A percentile compares a stretch with the other conserved stretches of the same genome.
phyloP scores from a whole-genome alignment of 2,329 filamentous ascomycete species.

The Fusarium xylarioides region DNA sequence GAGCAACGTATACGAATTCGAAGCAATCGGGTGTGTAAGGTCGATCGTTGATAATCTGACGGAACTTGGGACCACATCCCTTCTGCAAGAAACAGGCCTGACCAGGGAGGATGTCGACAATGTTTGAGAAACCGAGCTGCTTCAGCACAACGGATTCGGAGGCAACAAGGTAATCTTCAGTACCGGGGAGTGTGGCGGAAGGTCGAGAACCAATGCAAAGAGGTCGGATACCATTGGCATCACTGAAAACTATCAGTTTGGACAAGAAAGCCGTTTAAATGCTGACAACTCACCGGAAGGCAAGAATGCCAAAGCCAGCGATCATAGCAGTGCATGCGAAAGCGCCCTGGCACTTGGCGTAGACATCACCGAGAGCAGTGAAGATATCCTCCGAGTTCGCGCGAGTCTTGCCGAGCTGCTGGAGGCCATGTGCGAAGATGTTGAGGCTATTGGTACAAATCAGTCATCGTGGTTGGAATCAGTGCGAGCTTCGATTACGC shows the following conservation, averaged over 20 bases:
- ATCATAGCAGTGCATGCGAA: constrained; percentile 87
- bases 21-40: constrained; percentile 76
- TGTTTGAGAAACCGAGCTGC: constrained; percentile 81
- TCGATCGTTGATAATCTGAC: constrained; percentile 74
- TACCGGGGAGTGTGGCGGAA: constrained; percentile 68
- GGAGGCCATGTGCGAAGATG: constrained; percentile 84
- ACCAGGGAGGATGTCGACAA: constrained; percentile 81
- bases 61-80: constrained; percentile 76
- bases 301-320: constrained; percentile 81
- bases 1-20: constrained; percentile 77
- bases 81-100: constrained; percentile 88
- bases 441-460: constrained; percentile 77
- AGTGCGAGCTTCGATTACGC: background rate
- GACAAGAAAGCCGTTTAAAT: constrained; percentile 66
- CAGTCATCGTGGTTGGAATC: constrained; percentile 8
- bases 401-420: constrained; percentile 82
- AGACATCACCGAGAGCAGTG: constrained; percentile 75
- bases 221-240: constrained; percentile 76
- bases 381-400: constrained; percentile 83
- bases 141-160: constrained; percentile 86
- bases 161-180: constrained; percentile 88
- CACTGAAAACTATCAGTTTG: constrained; percentile 48
- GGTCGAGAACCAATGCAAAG: constrained; percentile 80
- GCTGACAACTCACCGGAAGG: constrained; percentile 69
- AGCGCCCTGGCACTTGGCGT: constrained; percentile 75